These are phyloP conservation scores for Fusarium sarcochroum DNA, from an alignment of 2,329 filamentous ascomycete genomes.

Conservation along the genomic window DNA sequence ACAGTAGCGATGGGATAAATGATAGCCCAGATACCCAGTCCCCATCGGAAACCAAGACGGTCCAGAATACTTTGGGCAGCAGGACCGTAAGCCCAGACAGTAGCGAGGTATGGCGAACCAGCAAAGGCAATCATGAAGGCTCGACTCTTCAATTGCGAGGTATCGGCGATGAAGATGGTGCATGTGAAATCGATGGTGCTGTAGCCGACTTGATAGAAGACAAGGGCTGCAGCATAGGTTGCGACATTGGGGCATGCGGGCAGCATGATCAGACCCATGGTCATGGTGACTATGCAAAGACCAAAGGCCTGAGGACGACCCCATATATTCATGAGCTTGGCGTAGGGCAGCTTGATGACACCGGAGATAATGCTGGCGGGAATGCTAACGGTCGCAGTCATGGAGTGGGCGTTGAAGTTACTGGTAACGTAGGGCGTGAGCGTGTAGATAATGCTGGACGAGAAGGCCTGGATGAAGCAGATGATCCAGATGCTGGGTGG, in stretches of 20 bases:
- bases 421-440: too few relatives aligned
- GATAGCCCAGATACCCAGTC: slow-evolving; percentile 75
- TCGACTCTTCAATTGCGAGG: slow-evolving; percentile 75
- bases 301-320: too few relatives aligned
- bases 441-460: too few relatives aligned
- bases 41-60: slow-evolving; percentile 76
- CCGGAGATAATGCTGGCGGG: too few relatives aligned
- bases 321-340: too few relatives aligned
- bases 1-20: slow-evolving; percentile 71
- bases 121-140: slow-evolving; percentile 75
- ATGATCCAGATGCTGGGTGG: too few relatives aligned
- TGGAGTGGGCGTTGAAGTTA: too few relatives aligned
- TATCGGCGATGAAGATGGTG: slow-evolving; percentile 76
- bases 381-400: too few relatives aligned
- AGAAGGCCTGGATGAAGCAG: too few relatives aligned
- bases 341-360: too few relatives aligned
- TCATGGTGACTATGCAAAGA: too few relatives aligned
- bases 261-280: neutral
- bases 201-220: slow-evolving; percentile 13
- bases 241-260: slow-evolving; percentile 4
- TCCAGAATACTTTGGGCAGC: slow-evolving; percentile 67
- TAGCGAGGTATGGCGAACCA: slow-evolving; percentile 75
- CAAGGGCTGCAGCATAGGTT: slow-evolving; percentile 8
- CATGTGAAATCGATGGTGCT: neutral
- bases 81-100: slow-evolving; percentile 73